phyloP scores from a whole-genome alignment of 2,329 filamentous ascomycete genomes.

The Alternaria postmessia region DNA sequence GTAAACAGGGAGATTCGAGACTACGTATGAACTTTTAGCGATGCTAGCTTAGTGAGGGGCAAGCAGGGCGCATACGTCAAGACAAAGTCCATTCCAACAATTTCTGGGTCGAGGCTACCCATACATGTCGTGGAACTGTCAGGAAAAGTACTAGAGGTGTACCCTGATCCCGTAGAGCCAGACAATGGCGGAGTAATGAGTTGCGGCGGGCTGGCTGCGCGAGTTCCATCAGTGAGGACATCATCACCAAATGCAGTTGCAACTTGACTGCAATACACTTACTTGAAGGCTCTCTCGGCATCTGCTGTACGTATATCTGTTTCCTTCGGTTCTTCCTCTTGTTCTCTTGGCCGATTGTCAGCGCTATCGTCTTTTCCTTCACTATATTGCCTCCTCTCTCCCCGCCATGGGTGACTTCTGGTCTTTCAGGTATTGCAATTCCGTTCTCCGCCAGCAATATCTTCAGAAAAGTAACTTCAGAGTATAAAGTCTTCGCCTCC shows the following conservation, averaged over 20 bases:
- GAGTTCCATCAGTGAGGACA: neutral
- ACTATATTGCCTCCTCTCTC: neutral
- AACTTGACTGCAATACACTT: neutral
- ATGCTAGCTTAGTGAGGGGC: neutral
- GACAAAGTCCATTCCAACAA: conserved; percentile 45
- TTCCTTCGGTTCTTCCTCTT: conserved; percentile 5
- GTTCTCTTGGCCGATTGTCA: neutral
- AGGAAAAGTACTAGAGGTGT: neutral
- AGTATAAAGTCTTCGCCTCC: conserved; percentile 34
- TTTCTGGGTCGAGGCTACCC: conserved; percentile 25
- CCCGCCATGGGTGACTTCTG: neutral
- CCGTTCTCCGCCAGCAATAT: conserved; percentile 26
- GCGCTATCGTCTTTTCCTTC: neutral
- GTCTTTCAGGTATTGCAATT: conserved; percentile 18
- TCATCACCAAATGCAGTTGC: neutral
- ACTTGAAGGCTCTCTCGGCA: neutral
- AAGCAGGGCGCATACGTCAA: conserved; percentile 35
- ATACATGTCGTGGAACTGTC: neutral
- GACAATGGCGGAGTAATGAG: neutral
- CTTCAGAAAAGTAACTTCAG: conserved; percentile 34
- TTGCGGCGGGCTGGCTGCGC: neutral
- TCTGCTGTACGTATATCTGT: conserved; percentile 8
- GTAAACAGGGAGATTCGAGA: conserved; percentile 47
- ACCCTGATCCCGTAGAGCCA: neutral
- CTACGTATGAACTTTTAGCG: conserved; percentile 18